Base-by-base conservation (phyloP, 1,284 basidiomycete species). In the Cryptococcus sp. region DNA sequence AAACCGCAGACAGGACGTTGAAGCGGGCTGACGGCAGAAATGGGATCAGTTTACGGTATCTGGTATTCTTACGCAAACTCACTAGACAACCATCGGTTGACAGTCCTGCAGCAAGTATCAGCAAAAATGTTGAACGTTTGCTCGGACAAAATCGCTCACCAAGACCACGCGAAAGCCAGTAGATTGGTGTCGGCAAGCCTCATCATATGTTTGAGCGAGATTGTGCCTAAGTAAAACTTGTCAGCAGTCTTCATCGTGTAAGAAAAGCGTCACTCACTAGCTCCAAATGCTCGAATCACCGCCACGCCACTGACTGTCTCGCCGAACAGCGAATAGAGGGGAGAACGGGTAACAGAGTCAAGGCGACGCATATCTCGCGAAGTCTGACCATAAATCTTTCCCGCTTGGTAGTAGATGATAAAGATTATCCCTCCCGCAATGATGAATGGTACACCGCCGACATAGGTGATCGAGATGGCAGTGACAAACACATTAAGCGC, bases 321-420 rank as follows among this genome's bases (percentile, higher is more conserved):
- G 2, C 89, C 89, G 65, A 93, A 96, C 47, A 94, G 88, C 0
- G 90, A 92, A 76, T 95, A 96, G 16, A 97, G 79, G 0, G 93
- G 93, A 0, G 91, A 93, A 39, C 91, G 86, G 8, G 91, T 92
- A 46, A 93, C 87, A 15, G 90, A 92, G 71, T 93, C 91, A 57
- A 93, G 80, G 54, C 92, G 83, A 57, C 91, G 84, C 89, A 94
- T 89, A 73, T 94, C 92, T 59, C 92, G 84, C 19, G 89, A 89
- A 0, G 90, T 90, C 75, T 91, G 91, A 44, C 90, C 88, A 67
- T 91, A 92, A 10, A 93, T 83, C 80, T 89, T 80, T 25, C 78
- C 80, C 25, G 81, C 81, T 56, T 69, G 66, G 64, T 81, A 71
- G 68, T 74, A 73, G 43, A 93, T 65, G 45, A 80, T 71, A 0